phyloP scores from a whole-genome alignment of 352 stramenopile genomes.

The Pelagophyceae sp. region DNA sequence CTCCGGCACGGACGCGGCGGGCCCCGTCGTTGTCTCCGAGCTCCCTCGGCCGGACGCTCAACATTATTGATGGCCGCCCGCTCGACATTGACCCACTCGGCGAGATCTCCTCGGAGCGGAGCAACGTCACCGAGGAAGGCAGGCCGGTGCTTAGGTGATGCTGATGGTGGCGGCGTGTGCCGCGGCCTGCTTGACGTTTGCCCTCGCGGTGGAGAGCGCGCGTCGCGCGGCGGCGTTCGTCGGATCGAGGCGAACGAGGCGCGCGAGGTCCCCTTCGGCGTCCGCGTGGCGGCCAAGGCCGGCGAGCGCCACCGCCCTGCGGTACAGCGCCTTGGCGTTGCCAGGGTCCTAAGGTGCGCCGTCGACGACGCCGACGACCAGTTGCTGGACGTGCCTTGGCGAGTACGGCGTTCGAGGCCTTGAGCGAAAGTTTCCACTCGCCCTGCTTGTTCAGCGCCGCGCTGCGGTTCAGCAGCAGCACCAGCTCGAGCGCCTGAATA shows the following conservation, averaged over 20 bases:
- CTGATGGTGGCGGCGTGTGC: too few relatives aligned
- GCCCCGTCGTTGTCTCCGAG: too few relatives aligned
- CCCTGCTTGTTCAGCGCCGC: constrained; percentile 11
- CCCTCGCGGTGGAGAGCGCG: constrained; percentile 62
- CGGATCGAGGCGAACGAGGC: constrained; percentile 64
- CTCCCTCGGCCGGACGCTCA: too few relatives aligned
- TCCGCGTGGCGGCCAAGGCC: constrained; percentile 68
- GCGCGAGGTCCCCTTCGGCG: constrained; percentile 69
- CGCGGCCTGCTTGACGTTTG: constrained; percentile 52
- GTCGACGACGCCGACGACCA: neutral
- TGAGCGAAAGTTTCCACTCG: constrained; percentile 8
- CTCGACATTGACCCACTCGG: too few relatives aligned
- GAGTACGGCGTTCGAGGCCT: neutral
- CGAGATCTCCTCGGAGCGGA: too few relatives aligned
- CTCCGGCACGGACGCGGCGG: too few relatives aligned
- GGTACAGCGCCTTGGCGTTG: constrained; percentile 71
- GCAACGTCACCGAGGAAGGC: too few relatives aligned
- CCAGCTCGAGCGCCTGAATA: neutral
- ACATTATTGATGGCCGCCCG: too few relatives aligned
- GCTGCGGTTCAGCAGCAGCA: neutral
- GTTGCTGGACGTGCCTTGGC: neutral
- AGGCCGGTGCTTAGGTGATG: too few relatives aligned
- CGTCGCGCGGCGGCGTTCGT: constrained; percentile 66
- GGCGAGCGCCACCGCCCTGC: constrained; percentile 65
- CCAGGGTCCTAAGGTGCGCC: neutral